Base-by-base conservation (phyloP, 768 basidiomycete genomes). In the Coprinopsis cinerea region DNA sequence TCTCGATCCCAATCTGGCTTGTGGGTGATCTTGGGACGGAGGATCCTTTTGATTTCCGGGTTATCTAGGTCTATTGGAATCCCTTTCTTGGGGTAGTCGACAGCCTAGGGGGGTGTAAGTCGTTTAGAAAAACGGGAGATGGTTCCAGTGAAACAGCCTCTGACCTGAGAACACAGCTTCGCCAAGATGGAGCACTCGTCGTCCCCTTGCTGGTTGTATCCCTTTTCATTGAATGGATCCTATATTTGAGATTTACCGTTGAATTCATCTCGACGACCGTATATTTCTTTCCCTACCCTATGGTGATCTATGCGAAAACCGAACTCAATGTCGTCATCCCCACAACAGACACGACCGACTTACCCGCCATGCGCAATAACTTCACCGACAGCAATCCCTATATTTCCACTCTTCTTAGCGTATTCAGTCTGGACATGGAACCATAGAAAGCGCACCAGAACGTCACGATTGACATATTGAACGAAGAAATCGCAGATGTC, bases 1-100 rank as follows among this genome's bases (percentile, higher is more conserved):
- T 78, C 72, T 55, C 84, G 81, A 49, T 86, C 78, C 88, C 88
- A 91, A 60, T 90, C 87, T 0, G 88, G 88, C 57, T 84, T 89
- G 60, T 74, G 78, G 15, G 71, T 72, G 39, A 87, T 84, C 11
- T 85, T 66, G 0, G 68, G 59, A 9, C 66, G 63, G 3, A 88
- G 88, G 26, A 85, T 60, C 24, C 48, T 39, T 32, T 45, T 4
- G 41, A 6, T 23, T 24, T 68, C 56, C 2, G n/a, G n/a, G n/a
- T 66, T 57, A 18, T 67, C 66, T 22, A 83, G 66, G 43, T 81
- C 66, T 20, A 87, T 83, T 2, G 79, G 76, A 35, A 77, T 76
- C 11, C 86, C 88, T 54, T 83, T 82, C 64, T 90, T 91, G 0
- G 85, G 80, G 61, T 87, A 91, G 57, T 90, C 88, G 4, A 91